Evolutionary conservation across 495 filamentous ascomycete species (phyloP), one percentile per base, ranked within the genome.

Genomic region (Parathielavia hyrcaniae): DNA sequence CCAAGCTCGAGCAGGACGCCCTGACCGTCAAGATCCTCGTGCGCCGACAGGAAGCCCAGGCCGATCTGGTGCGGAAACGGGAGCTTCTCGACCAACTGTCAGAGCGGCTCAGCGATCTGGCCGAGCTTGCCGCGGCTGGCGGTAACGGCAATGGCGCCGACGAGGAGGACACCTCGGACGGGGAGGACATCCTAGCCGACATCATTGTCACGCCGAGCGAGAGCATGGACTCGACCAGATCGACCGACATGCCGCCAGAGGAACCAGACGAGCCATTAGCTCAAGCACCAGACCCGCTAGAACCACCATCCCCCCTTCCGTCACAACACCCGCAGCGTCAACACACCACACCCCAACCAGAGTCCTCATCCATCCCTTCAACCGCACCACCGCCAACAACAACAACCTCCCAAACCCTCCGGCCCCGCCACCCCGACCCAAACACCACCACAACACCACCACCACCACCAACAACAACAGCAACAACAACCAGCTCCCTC

Each of bases 1-100:
- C 86, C 34, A 81, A 79, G 53, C 80, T 95, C 22, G 90, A 96
- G 67, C 88, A 89, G 58, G 83, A 86, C 44, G 81, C 85, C 34
- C 73, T 82, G 6, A 66, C 75, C 44, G 71, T 90, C 59, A 89
- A 89, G 70, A 76, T 83, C 19, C 78, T 80, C 52, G 73, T 82
- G 39, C 82, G 81, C 53, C 83, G 85, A 44, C 81, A 89, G 58
- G 82, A 83, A 50, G 70, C 81, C 13, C 87, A 92, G 66, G 70
- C 77, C 2, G 85, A 88, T 47, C 77, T 96, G 4, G 73, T 79
- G 40, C 73, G 74, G 14, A 86, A 90, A 62, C 78, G 83, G 19
- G 79, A 86, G 12, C 62, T 76, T 0, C 75, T 87, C 34, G 78
- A 82, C 45, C 73, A 74, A 46, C 67, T 85, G 34, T 69, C 80